A percentile compares a stretch with the other conserved stretches of the same genome.
These are phyloP conservation scores for Calophaca sinica DNA, from an alignment of 306 rosid genomes.

Conservation along the genomic window DNA sequence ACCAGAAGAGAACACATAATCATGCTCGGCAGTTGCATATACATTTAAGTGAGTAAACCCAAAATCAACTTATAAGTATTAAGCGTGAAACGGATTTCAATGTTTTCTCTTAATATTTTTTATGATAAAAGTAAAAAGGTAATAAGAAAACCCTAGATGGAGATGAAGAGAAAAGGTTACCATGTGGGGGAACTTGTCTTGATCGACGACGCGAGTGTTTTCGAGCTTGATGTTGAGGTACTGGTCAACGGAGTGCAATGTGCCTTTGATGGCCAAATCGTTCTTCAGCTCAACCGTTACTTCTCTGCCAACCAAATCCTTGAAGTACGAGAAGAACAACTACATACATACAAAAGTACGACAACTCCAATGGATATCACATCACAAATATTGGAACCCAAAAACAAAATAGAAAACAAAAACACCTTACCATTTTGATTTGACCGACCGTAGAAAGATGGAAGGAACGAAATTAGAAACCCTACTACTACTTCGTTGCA, in stretches of 20 bases:
- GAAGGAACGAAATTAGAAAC: not conserved
- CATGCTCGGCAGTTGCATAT: no score
- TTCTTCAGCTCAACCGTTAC: slow-evolving; percentile 95
- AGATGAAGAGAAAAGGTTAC: slow-evolving; percentile 34
- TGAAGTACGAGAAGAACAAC: slow-evolving; percentile 96
- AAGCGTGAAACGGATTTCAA: no score
- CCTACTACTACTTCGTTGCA: not conserved
- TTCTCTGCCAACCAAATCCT: slow-evolving; percentile 96
- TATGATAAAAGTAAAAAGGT: no score
- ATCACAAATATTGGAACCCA: not conserved
- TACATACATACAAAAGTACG: slow-evolving; percentile 28
- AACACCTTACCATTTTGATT: not conserved
- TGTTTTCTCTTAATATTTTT: no score
- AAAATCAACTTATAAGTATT: no score
- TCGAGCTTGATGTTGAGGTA: slow-evolving; percentile 92
- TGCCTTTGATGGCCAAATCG: slow-evolving; percentile 85
- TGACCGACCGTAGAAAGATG: not conserved
- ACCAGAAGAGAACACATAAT: no score
- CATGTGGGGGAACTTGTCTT: slow-evolving; percentile 94
- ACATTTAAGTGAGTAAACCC: no score
- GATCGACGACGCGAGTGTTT: slow-evolving; percentile 91
- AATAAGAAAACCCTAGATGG: slow-evolving; percentile 15
- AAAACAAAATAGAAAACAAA: not conserved
- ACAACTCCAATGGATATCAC: not conserved
- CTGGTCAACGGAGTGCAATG: slow-evolving; percentile 89